These are phyloP conservation scores for Stachybotrys chartarum DNA, from an alignment of 2,329 filamentous ascomycete genomes.

Conservation along the genomic window DNA sequence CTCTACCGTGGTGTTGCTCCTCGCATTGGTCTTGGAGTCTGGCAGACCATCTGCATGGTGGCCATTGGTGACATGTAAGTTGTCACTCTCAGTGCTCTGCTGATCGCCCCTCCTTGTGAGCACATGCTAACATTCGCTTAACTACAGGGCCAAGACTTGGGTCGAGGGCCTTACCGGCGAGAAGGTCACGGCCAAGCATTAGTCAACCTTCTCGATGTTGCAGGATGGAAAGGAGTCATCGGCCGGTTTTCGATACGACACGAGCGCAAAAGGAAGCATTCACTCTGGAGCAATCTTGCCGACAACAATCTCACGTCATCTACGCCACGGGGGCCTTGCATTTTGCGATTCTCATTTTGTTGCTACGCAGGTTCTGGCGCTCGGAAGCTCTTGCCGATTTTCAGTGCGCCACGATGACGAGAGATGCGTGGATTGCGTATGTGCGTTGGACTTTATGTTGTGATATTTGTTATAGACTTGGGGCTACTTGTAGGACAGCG, in stretches of 20 bases:
- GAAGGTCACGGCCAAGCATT: slow-evolving; percentile 60
- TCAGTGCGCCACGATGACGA: neutral
- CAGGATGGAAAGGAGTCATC: neutral
- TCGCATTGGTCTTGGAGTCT: slow-evolving; percentile 89
- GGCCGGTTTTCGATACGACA: neutral
- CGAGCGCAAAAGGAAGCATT: neutral
- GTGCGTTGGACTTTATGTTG: neutral
- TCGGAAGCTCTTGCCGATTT: neutral
- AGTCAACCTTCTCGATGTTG: slow-evolving; percentile 29
- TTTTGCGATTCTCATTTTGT: slow-evolving; percentile 11
- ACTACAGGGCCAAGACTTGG: slow-evolving; percentile 55
- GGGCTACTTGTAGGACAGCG: neutral
- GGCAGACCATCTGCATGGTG: slow-evolving; percentile 99
- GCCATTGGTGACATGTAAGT: slow-evolving; percentile 95
- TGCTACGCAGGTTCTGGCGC: neutral
- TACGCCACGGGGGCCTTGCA: slow-evolving; percentile 6
- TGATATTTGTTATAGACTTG: neutral
- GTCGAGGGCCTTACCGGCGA: slow-evolving; percentile 62
- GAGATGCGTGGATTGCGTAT: neutral
- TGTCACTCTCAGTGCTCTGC: neutral
- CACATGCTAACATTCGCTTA: slow-evolving; percentile 10
- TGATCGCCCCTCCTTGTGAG: neutral
- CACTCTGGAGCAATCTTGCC: neutral
- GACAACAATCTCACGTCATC: neutral
- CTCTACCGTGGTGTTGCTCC: slow-evolving; percentile 94